Evolutionary conservation across 441 rosid species (phyloP), one percentile per base, ranked within the genome.

Genomic region (Bocquillonia castaneifolia): DNA sequence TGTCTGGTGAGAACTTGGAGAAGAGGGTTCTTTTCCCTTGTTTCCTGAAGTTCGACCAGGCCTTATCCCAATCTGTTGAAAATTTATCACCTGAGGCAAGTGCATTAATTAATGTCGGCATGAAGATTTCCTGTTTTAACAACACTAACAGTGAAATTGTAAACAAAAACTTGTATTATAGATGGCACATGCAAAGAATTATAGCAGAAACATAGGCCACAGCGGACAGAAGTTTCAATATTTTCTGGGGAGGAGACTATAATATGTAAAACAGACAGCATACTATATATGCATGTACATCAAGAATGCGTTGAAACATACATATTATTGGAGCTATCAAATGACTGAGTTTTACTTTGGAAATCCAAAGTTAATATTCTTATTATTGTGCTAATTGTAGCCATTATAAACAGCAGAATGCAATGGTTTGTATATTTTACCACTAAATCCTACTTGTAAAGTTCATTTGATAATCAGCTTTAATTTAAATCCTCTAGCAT

Each of bases 41-140:
- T 72, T 88, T 91, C 90, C 59, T 90, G 86, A 89, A 88, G 54
- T 37, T 88, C 48, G 89, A 79, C 97, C 96, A 93, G 3, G 97
- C 94, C 77, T 86, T 89, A 77, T 93, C 98, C 97, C 93, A 93
- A 69, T 89, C 96, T 8, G 81, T 88, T 34, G 92, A 85, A 70
- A 74, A 80, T 58, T 78, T 80, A 39, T 83, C 89, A 65, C 83
- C 91, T 84, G 80, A 60, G 48, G 53, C 18, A 55, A 67, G 57
- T 20, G 23, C 53, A 80, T 57, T 53, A 15, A 66, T 63, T 20
- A 63, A 28, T 20, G 39, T 32, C 14, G 32, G 48, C 10, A 31
- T 72, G 42, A 67, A 10, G 64, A 67, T 18, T 14, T 36, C 22
- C 18, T 28, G 25, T 15, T 32, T 36, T 13, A 34, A 18, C 42